Conservation (phyloP, 441 rosid species). For the Dalechampia spathulata region DNA sequence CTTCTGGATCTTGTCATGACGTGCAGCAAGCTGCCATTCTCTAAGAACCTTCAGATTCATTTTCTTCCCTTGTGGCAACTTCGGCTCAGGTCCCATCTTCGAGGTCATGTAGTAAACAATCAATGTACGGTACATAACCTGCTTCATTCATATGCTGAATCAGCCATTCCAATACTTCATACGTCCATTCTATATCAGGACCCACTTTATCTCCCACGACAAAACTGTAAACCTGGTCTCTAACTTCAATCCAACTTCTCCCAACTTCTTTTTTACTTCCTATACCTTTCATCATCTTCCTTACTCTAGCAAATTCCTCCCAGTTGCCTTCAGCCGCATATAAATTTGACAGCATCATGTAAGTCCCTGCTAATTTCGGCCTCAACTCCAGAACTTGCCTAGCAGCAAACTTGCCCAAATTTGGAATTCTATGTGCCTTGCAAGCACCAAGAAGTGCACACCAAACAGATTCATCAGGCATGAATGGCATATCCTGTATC, state of each 20-base stretch:
- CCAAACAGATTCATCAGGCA: slow-evolving; percentile 77
- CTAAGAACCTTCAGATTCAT: not conserved
- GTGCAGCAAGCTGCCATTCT: not conserved
- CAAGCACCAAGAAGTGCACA: slow-evolving; percentile 81
- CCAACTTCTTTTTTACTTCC: slow-evolving; percentile 75
- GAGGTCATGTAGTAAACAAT: slow-evolving; percentile 36
- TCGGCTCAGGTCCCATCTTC: slow-evolving; percentile 27
- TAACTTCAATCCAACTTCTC: slow-evolving; percentile 74
- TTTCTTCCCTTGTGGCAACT: slow-evolving; percentile 1
- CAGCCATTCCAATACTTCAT: slow-evolving; percentile 42
- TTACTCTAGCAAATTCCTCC: slow-evolving; percentile 58
- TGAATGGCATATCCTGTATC: slow-evolving; percentile 63
- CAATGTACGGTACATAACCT: slow-evolving; percentile 39
- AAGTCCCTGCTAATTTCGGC: slow-evolving; percentile 56
- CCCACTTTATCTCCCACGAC: slow-evolving; percentile 47
- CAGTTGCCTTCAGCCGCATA: slow-evolving; percentile 78
- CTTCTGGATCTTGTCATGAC: too few species aligned
- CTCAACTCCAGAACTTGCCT: slow-evolving; percentile 46
- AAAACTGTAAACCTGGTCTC: slow-evolving; percentile 50
- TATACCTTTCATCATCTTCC: slow-evolving; percentile 54
- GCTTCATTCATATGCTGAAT: slow-evolving; percentile 48
- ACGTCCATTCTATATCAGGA: slow-evolving; percentile 29
- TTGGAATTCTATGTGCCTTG: slow-evolving; percentile 43
- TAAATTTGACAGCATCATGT: slow-evolving; percentile 63
- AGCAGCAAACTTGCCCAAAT: slow-evolving; percentile 64